Base-by-base conservation (phyloP, 2,329 filamentous ascomycete genomes). In the Didymella pinodella region DNA sequence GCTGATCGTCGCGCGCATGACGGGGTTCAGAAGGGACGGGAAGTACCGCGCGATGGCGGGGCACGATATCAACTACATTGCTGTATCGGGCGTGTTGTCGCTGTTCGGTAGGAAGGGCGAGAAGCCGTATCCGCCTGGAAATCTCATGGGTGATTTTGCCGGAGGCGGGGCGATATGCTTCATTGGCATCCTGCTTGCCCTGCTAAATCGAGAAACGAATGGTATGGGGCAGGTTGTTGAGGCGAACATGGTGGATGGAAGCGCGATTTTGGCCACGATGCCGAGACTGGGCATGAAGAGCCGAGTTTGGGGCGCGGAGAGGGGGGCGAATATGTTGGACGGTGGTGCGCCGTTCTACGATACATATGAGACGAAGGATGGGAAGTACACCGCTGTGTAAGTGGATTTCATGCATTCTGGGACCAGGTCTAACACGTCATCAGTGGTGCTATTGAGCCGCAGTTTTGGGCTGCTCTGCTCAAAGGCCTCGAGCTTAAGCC, bases 21-120 rank as follows among this genome's bases (percentile, higher is more conserved):
- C 93, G 2, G 94, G 94, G 0, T 98, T 97, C 77, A 84, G 94
- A 12, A 84, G 93, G 38, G 92, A 96, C 78, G 94, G 93, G 0
- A 89, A 87, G 69, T 98, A 97, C 78, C 86, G 85, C 47, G 80
- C 85, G 70, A 97, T 97, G 93, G 93, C 93, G 0, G 93, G 93
- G 6, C 93, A 97, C 74, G 93, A 97, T 75, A 97, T 97, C 76
- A 97, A 98, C 74, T 98, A 98, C 78, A 89, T 98, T 41, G 92
- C 93, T 48, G 91, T 97, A 0, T 90, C 90, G 0, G 94, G 94
- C 0, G 89, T 90, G 0, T 79, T 98, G 28, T 84, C 85, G 0
- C 82, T 97, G 78, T 85, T 98, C 3, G 94, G 94, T 0, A 82
- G 90, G 0, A 80, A 81, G 28, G 84, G 83, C 16, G 85, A 89